These are phyloP conservation scores for Corniculantispora saksenae DNA, from an alignment of 2,329 filamentous ascomycete genomes.

Conservation along the genomic window DNA sequence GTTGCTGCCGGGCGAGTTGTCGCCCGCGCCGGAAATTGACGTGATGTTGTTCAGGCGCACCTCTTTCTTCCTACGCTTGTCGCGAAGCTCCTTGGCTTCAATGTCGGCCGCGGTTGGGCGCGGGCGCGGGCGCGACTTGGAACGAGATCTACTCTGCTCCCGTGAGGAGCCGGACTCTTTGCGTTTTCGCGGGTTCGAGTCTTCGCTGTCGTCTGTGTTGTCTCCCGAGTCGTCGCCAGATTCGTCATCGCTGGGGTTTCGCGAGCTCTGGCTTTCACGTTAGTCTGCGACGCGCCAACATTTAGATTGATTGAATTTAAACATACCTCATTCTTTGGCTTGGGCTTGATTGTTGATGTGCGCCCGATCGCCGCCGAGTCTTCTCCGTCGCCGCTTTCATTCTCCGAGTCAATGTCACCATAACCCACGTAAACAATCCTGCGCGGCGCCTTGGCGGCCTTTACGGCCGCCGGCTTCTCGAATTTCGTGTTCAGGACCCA, in stretches of 20 bases:
- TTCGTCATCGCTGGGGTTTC: slow-evolving; percentile 25
- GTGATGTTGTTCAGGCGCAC: slow-evolving; percentile 64
- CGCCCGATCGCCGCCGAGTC: slow-evolving; percentile 35
- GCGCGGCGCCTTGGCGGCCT: slow-evolving; percentile 41
- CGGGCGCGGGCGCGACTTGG: slow-evolving; percentile 33
- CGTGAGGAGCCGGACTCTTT: slow-evolving; percentile 26
- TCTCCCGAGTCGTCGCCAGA: slow-evolving; percentile 28
- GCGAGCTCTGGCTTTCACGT: slow-evolving; percentile 19
- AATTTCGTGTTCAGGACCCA: slow-evolving; percentile 67
- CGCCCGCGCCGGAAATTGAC: slow-evolving; percentile 56
- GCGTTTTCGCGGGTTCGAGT: slow-evolving; percentile 29
- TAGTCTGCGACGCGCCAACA: neutral
- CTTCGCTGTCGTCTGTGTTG: slow-evolving; percentile 24
- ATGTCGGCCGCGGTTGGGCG: slow-evolving; percentile 28
- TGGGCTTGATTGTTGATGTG: slow-evolving; percentile 37
- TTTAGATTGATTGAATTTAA: neutral
- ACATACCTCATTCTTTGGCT: slow-evolving; percentile 33
- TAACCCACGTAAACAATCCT: slow-evolving; percentile 62
- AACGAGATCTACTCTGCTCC: slow-evolving; percentile 33
- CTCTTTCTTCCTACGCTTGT: slow-evolving; percentile 64
- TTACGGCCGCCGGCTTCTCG: slow-evolving; percentile 27
- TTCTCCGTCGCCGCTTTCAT: slow-evolving; percentile 38
- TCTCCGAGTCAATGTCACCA: slow-evolving; percentile 48
- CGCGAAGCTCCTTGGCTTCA: slow-evolving; percentile 52
- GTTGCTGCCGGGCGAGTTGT: slow-evolving; percentile 25